Conservation (phyloP, 495 filamentous ascomycete species). For the Daldinia vernicosa region DNA sequence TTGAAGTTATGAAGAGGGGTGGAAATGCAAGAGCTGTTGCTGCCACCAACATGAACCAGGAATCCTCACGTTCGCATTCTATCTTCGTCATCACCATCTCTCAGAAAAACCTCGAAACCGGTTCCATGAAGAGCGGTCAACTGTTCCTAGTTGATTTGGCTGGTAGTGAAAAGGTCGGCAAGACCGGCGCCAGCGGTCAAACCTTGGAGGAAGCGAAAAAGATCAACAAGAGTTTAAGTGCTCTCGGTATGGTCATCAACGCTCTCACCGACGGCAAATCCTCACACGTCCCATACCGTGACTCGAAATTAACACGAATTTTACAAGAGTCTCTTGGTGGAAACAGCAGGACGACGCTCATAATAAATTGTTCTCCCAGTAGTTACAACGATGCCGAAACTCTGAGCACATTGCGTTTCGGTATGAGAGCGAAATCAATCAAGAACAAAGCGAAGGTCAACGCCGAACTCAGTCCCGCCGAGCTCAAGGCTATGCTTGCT, state of each 20-base stretch:
- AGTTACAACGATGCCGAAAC: conserved; percentile 99
- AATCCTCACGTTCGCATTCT: conserved; percentile 97
- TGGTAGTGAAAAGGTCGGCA: conserved; percentile 97
- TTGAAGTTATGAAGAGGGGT: conserved; percentile 95
- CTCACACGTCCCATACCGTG: conserved; percentile 94
- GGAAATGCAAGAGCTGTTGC: conserved; percentile 89
- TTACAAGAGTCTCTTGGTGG: conserved; percentile 95
- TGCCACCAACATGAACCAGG: conserved; percentile 99
- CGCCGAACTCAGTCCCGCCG: conserved; percentile 91
- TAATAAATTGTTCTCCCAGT: conserved; percentile 98
- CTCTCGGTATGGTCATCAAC: conserved; percentile 99
- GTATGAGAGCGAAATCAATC: conserved; percentile 96
- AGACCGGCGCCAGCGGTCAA: conserved; percentile 97
- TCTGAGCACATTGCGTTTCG: conserved; percentile 90
- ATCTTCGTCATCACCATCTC: conserved; percentile 98
- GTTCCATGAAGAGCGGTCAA: conserved; percentile 94
- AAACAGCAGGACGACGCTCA: conserved; percentile 95
- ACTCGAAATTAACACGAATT: conserved; percentile 97
- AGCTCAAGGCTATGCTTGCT: conserved; percentile 89
- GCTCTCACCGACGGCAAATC: conserved; percentile 97
- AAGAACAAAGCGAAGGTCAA: conserved; percentile 99
- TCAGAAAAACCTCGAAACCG: conserved; percentile 97
- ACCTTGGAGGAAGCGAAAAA: conserved; percentile 99
- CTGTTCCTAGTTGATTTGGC: conserved; percentile 97
- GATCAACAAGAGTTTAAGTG: conserved; percentile 99